phyloP scores from a whole-genome alignment of 495 filamentous ascomycete species.

The Peziza echinospora region DNA sequence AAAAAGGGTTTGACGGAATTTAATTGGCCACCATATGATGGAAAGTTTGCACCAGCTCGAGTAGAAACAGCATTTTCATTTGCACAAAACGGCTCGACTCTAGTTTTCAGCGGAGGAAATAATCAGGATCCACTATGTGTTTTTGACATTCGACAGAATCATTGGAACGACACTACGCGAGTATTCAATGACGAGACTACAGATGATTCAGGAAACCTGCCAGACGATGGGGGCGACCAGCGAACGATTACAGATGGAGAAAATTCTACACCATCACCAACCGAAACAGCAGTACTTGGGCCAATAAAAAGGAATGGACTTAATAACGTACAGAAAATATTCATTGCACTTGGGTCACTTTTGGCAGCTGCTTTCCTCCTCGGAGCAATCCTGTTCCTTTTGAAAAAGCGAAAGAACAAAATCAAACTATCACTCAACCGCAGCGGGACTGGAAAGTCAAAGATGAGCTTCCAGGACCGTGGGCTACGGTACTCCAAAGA shows the following conservation, averaged over 20 bases:
- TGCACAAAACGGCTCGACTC: constrained; percentile 36
- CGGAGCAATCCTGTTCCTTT: constrained; percentile 36
- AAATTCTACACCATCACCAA: constrained; percentile 5
- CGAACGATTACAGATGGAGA: not conserved
- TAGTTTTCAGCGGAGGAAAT: constrained; percentile 60
- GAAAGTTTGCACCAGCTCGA: constrained; percentile 40
- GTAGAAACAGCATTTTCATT: constrained; percentile 41
- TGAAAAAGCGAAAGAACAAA: not conserved
- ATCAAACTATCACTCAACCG: constrained; percentile 1
- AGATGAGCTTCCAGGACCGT: constrained; percentile 18
- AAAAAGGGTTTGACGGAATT: constrained; percentile 16
- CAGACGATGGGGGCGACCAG: constrained; percentile 5
- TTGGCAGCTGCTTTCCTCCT: constrained; percentile 49
- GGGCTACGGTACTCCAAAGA: constrained; percentile 17
- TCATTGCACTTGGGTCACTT: constrained; percentile 57
- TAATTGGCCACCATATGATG: constrained; percentile 60
- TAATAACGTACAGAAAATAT: constrained; percentile 42
- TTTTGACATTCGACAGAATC: constrained; percentile 58
- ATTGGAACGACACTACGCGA: constrained; percentile 56
- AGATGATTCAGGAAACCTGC: constrained; percentile 21
- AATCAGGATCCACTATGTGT: constrained; percentile 44
- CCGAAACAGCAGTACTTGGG: constrained; percentile 13
- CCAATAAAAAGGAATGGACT: constrained; percentile 14
- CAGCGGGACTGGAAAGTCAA: not conserved
- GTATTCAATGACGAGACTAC: constrained; percentile 33